Evolutionary conservation across 257 asterid species (phyloP), one percentile per base, ranked within the genome.

Genomic region (Perilla frutescens): DNA sequence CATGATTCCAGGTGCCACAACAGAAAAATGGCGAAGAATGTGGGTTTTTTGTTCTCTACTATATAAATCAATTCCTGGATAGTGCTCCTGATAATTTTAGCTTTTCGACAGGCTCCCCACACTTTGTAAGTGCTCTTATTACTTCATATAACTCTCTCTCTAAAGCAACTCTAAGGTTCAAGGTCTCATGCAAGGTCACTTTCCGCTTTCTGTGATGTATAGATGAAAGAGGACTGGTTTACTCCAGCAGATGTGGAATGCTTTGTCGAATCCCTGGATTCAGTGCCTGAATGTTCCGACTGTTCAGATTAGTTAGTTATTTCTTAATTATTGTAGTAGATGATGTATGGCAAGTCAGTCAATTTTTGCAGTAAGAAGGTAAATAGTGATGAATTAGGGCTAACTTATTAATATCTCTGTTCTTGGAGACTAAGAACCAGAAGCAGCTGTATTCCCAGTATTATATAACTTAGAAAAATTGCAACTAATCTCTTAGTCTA

Each of bases 1-100:
- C 55, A 6, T 43, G 0, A 6, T 81, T 78, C 48, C 87, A 91
- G 97, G 96, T 91, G 61, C 97, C 96, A 2, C 96, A 88, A 39
- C 93, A 91, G 82, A 78, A 62, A 74, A 68, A 73, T 57, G 84
- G 74, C 0, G 84, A 63, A 5, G 91, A 81, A 59, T 91, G 96
- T 72, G 97, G 96, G 8, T 73, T 31, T 15, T 88, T 66, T 69
- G 90, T 88, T 71, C 85, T 89, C 55, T 82, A 77, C 68, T 91
- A 78, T 82, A 69, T 85, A 36, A 32, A 62, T 48, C 82, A 64
- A 48, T 89, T 88, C 74, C n/a, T 91, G 32, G 68, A 88, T 83
- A 79, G 69, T 26, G 91, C 86, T 3, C 89, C 87, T 0, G 88
- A 80, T 56, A 76, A 58, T 44, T 78, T 82, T 62, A 85, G 80